A percentile compares a stretch with the other conserved stretches of the same genome.
phyloP scores from a whole-genome alignment of 2,329 filamentous ascomycete species.

The Colletotrichum agaves region DNA sequence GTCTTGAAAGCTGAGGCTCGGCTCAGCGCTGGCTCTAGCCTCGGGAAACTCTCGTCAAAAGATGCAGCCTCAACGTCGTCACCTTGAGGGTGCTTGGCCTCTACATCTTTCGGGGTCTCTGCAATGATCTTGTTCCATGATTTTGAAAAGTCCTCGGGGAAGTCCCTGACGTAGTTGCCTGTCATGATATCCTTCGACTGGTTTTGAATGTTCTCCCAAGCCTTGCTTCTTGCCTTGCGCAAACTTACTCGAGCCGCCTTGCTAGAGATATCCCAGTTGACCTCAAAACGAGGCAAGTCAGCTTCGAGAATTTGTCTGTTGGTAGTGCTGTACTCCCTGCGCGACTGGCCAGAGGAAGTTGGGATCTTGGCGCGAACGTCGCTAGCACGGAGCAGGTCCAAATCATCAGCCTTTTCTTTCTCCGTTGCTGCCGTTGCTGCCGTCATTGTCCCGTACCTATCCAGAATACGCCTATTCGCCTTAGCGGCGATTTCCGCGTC shows the following conservation, averaged over 20 bases:
- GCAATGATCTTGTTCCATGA: slow-evolving; percentile 51
- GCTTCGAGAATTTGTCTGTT: slow-evolving; percentile 31
- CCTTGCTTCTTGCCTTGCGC: slow-evolving; percentile 35
- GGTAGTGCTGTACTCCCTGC: slow-evolving; percentile 31
- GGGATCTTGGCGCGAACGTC: slow-evolving; percentile 39
- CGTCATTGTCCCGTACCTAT: background rate
- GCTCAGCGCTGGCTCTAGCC: slow-evolving; percentile 46
- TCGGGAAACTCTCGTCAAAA: slow-evolving; percentile 56
- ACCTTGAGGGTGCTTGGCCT: slow-evolving; percentile 35
- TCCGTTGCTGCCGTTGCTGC: slow-evolving; percentile 16
- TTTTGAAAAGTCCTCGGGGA: slow-evolving; percentile 61
- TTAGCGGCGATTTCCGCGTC: slow-evolving; percentile 53
- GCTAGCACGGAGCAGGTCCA: slow-evolving; percentile 41
- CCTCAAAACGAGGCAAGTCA: slow-evolving; percentile 29
- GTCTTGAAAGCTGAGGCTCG: slow-evolving; percentile 37
- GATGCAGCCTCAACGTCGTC: slow-evolving; percentile 49
- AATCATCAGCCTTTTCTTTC: slow-evolving; percentile 39
- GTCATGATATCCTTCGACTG: slow-evolving; percentile 46
- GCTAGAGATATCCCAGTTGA: slow-evolving; percentile 34
- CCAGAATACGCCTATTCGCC: slow-evolving; percentile 33
- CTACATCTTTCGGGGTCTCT: slow-evolving; percentile 29
- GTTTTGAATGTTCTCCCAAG: slow-evolving; percentile 20
- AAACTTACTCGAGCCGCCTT: slow-evolving; percentile 27
- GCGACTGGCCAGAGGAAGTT: slow-evolving; percentile 28
- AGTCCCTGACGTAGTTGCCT: slow-evolving; percentile 62